Percentiles rank a stretch among this genome's conserved stretches.
phyloP scores from a whole-genome alignment of 768 basidiomycete species.

The Cystofilobasidium macerans region DNA sequence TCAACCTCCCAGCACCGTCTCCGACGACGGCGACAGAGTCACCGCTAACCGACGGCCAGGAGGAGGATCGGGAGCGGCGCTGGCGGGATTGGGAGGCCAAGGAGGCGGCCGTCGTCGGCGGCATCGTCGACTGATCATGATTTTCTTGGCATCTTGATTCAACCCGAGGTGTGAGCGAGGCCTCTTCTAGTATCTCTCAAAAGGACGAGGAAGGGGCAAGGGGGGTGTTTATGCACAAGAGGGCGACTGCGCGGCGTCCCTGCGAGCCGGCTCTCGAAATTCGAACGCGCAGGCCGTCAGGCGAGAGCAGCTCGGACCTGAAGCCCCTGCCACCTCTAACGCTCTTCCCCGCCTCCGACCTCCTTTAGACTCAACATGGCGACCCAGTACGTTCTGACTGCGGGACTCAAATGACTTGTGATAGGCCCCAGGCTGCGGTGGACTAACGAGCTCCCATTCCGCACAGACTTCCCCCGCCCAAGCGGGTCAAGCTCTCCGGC shows the following conservation, averaged over 20 bases:
- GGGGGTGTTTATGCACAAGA: too few species aligned
- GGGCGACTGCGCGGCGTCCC: too few species aligned
- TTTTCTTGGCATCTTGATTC: not conserved
- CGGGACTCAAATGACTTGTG: too few species aligned
- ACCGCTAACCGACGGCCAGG: not conserved
- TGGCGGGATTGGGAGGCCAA: conserved; percentile 20
- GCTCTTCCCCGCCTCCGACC: not conserved
- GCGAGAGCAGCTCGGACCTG: too few species aligned
- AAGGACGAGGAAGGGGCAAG: too few species aligned
- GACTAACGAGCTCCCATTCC: too few species aligned
- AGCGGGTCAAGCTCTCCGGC: conserved; percentile 31
- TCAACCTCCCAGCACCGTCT: not conserved
- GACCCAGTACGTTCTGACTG: not conserved
- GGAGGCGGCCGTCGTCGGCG: conserved; percentile 9
- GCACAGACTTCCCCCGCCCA: conserved; percentile 24
- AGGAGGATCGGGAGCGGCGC: conserved; percentile 9
- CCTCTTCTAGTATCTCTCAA: too few species aligned
- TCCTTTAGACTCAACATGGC: conserved; percentile 4
- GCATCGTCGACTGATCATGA: conserved; percentile 18
- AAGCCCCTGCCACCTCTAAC: too few species aligned
- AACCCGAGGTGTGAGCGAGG: too few species aligned
- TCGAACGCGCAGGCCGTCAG: too few species aligned
- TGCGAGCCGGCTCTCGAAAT: too few species aligned
- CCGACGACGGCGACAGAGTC: not conserved
- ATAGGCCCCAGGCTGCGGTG: too few species aligned